A percentile compares a stretch with the other conserved stretches of the same genome.
Conservation (phyloP, 805 yeast genomes). For the Grigorovia yakushimaensis region DNA sequence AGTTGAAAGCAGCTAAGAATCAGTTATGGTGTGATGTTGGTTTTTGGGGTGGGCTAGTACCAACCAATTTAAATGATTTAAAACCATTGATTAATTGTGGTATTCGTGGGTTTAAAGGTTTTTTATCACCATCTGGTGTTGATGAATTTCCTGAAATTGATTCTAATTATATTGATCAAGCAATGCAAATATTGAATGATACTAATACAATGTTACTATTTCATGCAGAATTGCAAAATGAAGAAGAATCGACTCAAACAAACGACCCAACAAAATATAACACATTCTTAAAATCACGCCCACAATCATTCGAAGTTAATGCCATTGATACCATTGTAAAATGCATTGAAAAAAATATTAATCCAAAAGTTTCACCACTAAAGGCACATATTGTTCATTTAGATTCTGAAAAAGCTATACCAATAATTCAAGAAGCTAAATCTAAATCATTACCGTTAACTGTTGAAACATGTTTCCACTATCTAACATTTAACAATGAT, state of each 20-base stretch:
- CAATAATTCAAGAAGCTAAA: slow-evolving; percentile 60
- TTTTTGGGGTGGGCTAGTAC: slow-evolving; percentile 94
- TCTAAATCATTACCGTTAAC: slow-evolving; percentile 50
- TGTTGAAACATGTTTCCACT: slow-evolving; percentile 94
- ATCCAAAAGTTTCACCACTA: slow-evolving; percentile 36
- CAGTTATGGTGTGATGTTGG: slow-evolving; percentile 91
- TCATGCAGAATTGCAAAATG: slow-evolving; percentile 83
- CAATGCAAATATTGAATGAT: slow-evolving; percentile 54
- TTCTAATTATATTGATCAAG: slow-evolving; percentile 52
- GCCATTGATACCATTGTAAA: slow-evolving; percentile 68
- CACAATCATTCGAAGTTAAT: slow-evolving; percentile 77
- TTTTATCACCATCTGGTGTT: slow-evolving; percentile 89
- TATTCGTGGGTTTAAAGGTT: slow-evolving; percentile 90
- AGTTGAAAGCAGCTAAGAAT: slow-evolving; percentile 67
- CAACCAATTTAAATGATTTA: slow-evolving; percentile 60
- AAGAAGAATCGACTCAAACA: slow-evolving; percentile 21
- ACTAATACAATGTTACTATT: slow-evolving; percentile 71
- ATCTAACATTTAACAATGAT: slow-evolving; percentile 70
- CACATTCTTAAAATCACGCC: slow-evolving; percentile 74
- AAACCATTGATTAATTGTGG: slow-evolving; percentile 74
- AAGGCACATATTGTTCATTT: slow-evolving; percentile 85
- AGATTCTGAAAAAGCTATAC: slow-evolving; percentile 77
- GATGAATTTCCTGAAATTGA: slow-evolving; percentile 86
- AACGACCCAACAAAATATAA: slow-evolving; percentile 55
- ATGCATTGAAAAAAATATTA: slow-evolving; percentile 37